A percentile compares a stretch with the other conserved stretches of the same genome.
These are phyloP conservation scores for Blastobotrys terrestris DNA, from an alignment of 805 yeast species.

Conservation along the genomic window DNA sequence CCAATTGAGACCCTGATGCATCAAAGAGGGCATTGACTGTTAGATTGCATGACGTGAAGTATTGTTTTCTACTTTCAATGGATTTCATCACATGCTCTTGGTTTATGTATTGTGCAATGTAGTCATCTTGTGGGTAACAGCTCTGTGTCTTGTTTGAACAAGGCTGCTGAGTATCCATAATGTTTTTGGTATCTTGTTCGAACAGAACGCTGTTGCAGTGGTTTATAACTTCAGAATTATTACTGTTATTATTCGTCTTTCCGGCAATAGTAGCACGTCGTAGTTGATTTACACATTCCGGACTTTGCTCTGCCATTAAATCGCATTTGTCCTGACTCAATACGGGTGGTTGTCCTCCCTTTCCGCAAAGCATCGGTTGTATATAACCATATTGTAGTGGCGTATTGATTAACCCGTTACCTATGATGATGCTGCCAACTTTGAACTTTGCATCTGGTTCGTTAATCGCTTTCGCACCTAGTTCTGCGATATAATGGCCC, in stretches of 20 bases:
- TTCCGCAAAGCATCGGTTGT: slow-evolving; percentile 91
- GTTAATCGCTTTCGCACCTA: slow-evolving; percentile 48
- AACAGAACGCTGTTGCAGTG: slow-evolving; percentile 45
- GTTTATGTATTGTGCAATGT: slow-evolving; percentile 48
- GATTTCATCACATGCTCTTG: slow-evolving; percentile 46
- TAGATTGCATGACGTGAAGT: slow-evolving; percentile 65
- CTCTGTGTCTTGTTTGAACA: slow-evolving; percentile 43
- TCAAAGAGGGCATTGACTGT: slow-evolving; percentile 64
- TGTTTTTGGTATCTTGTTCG: slow-evolving; percentile 49
- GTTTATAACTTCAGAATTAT: slow-evolving; percentile 65
- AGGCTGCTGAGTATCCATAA: slow-evolving; percentile 53
- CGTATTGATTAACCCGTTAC: slow-evolving; percentile 90
- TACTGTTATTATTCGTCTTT: slow-evolving; percentile 81
- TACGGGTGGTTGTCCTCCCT: slow-evolving; percentile 70
- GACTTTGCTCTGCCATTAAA: slow-evolving; percentile 51
- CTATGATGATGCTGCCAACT: slow-evolving; percentile 75
- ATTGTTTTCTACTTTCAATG: slow-evolving; percentile 53
- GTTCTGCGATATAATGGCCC: slow-evolving; percentile 89
- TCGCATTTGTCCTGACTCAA: slow-evolving; percentile 61
- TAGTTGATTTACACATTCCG: slow-evolving; percentile 59
- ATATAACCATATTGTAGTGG: slow-evolving; percentile 70
- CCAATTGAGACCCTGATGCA: slow-evolving; percentile 55
- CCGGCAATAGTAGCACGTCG: slow-evolving; percentile 59
- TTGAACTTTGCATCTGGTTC: slow-evolving; percentile 49
- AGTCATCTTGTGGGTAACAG: slow-evolving; percentile 52